These are phyloP conservation scores for Chaetomium sp. DNA, from an alignment of 2,329 filamentous ascomycete species.

Conservation along the genomic window DNA sequence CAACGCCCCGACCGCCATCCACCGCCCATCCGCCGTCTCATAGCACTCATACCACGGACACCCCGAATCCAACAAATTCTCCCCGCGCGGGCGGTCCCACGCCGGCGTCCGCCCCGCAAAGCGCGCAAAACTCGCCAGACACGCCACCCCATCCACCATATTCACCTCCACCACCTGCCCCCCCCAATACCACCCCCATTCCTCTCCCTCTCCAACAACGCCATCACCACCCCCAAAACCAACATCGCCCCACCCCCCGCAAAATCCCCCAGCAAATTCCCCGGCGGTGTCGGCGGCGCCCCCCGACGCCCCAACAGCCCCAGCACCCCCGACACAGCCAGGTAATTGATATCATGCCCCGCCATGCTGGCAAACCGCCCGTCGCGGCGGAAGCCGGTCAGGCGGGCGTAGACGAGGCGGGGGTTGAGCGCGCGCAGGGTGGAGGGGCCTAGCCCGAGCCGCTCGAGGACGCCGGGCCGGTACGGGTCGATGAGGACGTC, in stretches of 20 bases:
- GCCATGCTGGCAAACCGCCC: constrained; percentile 87
- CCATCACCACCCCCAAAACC: constrained; percentile 80
- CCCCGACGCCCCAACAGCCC: constrained; percentile 71
- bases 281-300: constrained; percentile 74
- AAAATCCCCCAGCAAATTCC: constrained; percentile 87
- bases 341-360: constrained; percentile 95
- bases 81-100: constrained; percentile 67
- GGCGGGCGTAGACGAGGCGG: constrained; percentile 75
- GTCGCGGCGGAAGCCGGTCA: constrained; percentile 88
- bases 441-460: constrained; percentile 73
- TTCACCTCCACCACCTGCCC: constrained; percentile 94
- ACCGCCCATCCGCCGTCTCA: constrained; percentile 75
- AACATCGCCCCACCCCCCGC: constrained; percentile 84
- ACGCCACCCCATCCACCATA: constrained; percentile 89
- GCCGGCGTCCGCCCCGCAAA: constrained; percentile 63
- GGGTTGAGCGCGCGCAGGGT: constrained; percentile 69
- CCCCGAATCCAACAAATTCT: constrained; percentile 80
- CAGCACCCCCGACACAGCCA: constrained; percentile 81
- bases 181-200: constrained; percentile 75
- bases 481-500: constrained; percentile 94
- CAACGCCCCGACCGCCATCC: constrained; percentile 85
- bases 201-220: constrained; percentile 65
- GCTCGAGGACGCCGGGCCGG: constrained; percentile 87
- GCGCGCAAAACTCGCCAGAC: constrained; percentile 77
- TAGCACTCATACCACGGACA: constrained; percentile 90